A percentile compares a stretch with the other conserved stretches of the same genome.
Conservation (phyloP, 2,329 filamentous ascomycete genomes). For the Ascochyta clinopodiicola region DNA sequence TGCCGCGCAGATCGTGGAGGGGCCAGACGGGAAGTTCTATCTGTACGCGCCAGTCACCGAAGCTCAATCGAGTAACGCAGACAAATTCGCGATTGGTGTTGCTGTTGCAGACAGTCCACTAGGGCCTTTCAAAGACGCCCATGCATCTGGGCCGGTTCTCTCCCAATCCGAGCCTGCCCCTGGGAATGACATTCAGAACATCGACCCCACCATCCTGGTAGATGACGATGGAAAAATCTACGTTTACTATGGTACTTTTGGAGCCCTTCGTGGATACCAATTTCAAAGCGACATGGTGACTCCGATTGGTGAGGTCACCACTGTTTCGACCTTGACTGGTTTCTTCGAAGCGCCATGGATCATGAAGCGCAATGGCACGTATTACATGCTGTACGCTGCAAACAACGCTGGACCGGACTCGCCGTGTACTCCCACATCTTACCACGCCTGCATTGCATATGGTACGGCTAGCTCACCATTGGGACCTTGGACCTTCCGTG, state of each 20-base stretch:
- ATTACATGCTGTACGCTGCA: conserved; percentile 52
- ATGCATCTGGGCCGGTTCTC: conserved; percentile 24
- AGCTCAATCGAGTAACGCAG: conserved; percentile 31
- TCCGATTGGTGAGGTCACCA: conserved; percentile 28
- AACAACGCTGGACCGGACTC: conserved; percentile 49
- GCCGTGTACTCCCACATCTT: conserved; percentile 49
- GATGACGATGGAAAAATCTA: conserved; percentile 48
- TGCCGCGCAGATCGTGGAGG: background rate
- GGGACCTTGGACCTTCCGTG: conserved; percentile 48
- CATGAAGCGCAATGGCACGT: conserved; percentile 45
- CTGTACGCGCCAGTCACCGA: conserved; percentile 48
- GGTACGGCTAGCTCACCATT: conserved; percentile 45
- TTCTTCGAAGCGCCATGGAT: conserved; percentile 53
- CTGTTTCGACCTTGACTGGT: conserved; percentile 37
- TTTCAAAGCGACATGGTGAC: conserved; percentile 50
- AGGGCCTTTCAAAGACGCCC: conserved; percentile 48
- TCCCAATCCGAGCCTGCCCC: background rate
- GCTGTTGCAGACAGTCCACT: conserved; percentile 45
- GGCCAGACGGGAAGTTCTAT: conserved; percentile 30
- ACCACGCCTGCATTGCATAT: conserved; percentile 51
- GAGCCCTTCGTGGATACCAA: conserved; percentile 44
- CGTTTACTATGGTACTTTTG: conserved; percentile 51
- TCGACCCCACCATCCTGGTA: conserved; percentile 50
- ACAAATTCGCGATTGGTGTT: conserved; percentile 50
- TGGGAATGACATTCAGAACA: conserved; percentile 46